A percentile compares a stretch with the other conserved stretches of the same genome.
Conservation (phyloP, 176 grass and related monocot genomes). For the Alloteropsis semialata region DNA sequence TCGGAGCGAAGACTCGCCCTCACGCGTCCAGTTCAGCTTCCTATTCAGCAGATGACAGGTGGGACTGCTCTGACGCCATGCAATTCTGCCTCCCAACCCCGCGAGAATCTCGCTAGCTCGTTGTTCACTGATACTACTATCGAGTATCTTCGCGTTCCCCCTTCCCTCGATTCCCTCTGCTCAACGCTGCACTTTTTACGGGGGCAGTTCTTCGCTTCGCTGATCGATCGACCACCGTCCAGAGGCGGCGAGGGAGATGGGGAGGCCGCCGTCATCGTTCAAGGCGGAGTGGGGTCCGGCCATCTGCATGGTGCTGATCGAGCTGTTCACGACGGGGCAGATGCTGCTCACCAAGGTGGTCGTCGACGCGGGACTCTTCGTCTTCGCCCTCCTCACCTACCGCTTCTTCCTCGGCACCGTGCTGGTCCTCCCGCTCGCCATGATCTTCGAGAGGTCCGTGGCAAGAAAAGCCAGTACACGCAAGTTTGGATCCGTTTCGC, state of each 20-base stretch:
- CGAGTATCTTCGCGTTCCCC: neutral
- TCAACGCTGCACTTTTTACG: neutral
- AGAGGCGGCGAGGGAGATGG: neutral
- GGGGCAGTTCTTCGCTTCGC: neutral
- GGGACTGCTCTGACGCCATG: neutral
- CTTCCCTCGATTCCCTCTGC: neutral
- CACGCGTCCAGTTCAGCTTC: neutral
- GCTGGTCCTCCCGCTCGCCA: conserved; percentile 29
- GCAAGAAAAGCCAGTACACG: too few species aligned
- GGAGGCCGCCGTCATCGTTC: neutral
- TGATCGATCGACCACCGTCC: neutral
- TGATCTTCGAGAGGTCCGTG: conserved; percentile 32
- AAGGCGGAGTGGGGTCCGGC: conserved; percentile 40
- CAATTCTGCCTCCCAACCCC: neutral
- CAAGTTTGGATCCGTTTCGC: too few species aligned
- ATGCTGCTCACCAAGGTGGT: conserved; percentile 52
- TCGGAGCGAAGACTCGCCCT: neutral
- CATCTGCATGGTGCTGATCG: conserved; percentile 49
- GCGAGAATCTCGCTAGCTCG: conserved; percentile 2
- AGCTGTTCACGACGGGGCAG: conserved; percentile 53
- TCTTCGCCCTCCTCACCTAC: conserved; percentile 51
- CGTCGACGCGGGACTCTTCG: conserved; percentile 43
- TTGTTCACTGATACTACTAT: neutral
- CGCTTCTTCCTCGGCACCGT: conserved; percentile 27
- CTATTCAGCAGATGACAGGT: neutral